Percentiles rank a stretch among this genome's conserved stretches.
phyloP scores from a whole-genome alignment of 2,329 filamentous ascomycete genomes.

The Pseudonectria buxi region DNA sequence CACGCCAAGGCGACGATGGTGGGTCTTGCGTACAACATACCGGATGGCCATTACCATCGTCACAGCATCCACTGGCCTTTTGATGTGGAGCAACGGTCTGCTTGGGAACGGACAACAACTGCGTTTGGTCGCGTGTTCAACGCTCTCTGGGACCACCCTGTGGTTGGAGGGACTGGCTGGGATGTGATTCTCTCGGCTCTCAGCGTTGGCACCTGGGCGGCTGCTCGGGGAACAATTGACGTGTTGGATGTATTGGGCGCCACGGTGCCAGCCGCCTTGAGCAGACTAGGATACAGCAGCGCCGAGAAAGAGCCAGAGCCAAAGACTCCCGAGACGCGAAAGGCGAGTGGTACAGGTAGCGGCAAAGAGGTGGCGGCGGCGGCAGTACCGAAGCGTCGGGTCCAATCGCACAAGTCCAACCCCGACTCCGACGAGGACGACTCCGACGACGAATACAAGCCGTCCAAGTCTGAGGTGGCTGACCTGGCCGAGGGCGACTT shows the following conservation, averaged over 20 bases:
- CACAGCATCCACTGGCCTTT: constrained; percentile 41
- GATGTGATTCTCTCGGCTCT: constrained; percentile 52
- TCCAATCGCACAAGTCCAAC: constrained; percentile 8
- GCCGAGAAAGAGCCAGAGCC: constrained; percentile 1
- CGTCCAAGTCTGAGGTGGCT: constrained; percentile 26
- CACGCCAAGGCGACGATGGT: constrained; percentile 38
- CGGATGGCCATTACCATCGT: constrained; percentile 40
- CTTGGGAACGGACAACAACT: constrained; percentile 38
- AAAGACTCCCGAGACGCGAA: neutral
- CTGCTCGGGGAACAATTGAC: constrained; percentile 41
- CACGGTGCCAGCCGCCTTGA: constrained; percentile 21
- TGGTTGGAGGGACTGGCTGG: constrained; percentile 48
- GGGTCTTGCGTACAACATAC: constrained; percentile 40
- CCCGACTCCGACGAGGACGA: constrained; percentile 12
- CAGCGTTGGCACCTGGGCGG: constrained; percentile 52
- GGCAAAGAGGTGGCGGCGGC: neutral
- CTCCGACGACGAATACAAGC: constrained; percentile 32
- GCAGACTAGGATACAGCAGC: constrained; percentile 13
- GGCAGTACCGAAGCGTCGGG: neutral
- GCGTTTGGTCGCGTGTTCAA: constrained; percentile 40
- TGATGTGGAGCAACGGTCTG: constrained; percentile 37
- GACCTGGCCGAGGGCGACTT: constrained; percentile 34
- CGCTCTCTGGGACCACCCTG: constrained; percentile 49
- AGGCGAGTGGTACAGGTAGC: constrained; percentile 1
- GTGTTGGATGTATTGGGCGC: constrained; percentile 41